Evolutionary conservation across 2,329 filamentous ascomycete species (phyloP).

Genomic region (Xylaria sp.): DNA sequence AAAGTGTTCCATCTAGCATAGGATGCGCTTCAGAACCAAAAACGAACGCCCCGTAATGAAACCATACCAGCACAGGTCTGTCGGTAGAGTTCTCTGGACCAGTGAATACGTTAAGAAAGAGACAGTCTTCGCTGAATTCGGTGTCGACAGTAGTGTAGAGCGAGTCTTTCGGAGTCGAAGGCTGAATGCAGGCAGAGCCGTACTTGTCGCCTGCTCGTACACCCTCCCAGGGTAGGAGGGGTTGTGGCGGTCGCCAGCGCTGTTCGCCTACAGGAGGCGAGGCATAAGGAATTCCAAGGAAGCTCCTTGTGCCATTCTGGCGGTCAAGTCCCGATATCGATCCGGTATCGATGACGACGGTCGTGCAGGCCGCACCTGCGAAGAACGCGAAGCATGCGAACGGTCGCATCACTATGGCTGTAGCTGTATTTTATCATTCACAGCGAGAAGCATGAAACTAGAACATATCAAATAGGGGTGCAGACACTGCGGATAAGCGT

Average conservation of each 20-base stretch:
- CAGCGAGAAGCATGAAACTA: too few species aligned
- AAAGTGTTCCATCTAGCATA: constrained; percentile 19
- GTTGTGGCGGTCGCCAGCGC: constrained; percentile 29
- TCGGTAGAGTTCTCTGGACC: constrained; percentile 3
- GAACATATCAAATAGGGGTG: too few species aligned
- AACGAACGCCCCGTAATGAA: constrained; percentile 29
- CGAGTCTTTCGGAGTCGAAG: constrained; percentile 8
- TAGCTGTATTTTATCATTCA: too few species aligned
- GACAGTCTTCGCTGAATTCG: constrained; percentile 30
- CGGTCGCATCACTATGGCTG: too few species aligned
- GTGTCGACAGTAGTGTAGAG: constrained; percentile 3
- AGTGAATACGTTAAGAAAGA: constrained; percentile 30
- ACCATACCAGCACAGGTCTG: constrained; percentile 31
- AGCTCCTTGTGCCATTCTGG: constrained; percentile 17
- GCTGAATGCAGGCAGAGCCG: constrained; percentile 3
- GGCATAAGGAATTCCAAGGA: constrained; percentile 30
- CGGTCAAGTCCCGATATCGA: constrained; percentile 21
- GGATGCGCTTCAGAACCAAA: constrained; percentile 20
- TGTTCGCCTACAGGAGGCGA: constrained; percentile 24
- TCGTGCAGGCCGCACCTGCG: too few species aligned
- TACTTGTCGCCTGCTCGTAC: constrained; percentile 20
- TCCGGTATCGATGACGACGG: constrained; percentile 26
- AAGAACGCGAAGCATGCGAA: too few species aligned
- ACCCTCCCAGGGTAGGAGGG: constrained; percentile 17
- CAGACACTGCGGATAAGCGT: too few species aligned